These are phyloP conservation scores for Lavandula angustifolia DNA, from an alignment of 257 asterid genomes.

Conservation along the genomic window DNA sequence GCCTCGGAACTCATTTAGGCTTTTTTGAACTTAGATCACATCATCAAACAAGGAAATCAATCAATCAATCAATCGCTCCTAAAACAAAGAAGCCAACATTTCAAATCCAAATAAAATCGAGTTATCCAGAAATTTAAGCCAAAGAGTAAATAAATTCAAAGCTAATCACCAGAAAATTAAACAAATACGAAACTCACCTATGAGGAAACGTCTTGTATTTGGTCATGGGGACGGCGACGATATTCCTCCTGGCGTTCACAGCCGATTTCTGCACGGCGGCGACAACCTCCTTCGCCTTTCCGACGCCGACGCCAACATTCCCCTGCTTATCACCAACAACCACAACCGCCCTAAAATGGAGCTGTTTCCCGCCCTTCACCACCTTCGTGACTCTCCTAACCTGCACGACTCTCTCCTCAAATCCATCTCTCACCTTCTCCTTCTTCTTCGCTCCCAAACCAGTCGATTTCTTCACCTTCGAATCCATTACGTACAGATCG, in stretches of 20 bases:
- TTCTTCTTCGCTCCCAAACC: slow-evolving; percentile 67
- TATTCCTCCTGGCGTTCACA: slow-evolving; percentile 79
- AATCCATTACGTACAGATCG: slow-evolving; percentile 65
- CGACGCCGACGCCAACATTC: slow-evolving; percentile 91
- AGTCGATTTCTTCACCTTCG: slow-evolving; percentile 62
- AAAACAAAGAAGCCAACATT: slow-evolving; percentile 8
- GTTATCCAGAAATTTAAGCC: too few species aligned
- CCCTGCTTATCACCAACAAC: slow-evolving; percentile 93
- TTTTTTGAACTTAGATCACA: too few species aligned
- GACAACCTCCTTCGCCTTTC: slow-evolving; percentile 84
- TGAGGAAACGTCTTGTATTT: slow-evolving; percentile 92
- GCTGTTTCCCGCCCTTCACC: slow-evolving; percentile 95
- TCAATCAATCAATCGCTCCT: not conserved
- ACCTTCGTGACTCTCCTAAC: slow-evolving; percentile 96
- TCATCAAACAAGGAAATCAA: not conserved
- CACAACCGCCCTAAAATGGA: slow-evolving; percentile 81
- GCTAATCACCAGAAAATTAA: too few species aligned
- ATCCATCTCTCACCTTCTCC: slow-evolving; percentile 80
- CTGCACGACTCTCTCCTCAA: slow-evolving; percentile 90
- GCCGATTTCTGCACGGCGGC: slow-evolving; percentile 89
- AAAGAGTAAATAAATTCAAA: too few species aligned
- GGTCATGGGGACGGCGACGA: slow-evolving; percentile 78
- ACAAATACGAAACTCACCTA: slow-evolving; percentile 44
- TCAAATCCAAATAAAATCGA: not conserved
- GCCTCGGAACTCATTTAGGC: too few species aligned